Evolutionary conservation across 176 grass and related monocot genomes (phyloP), one percentile per base, ranked within the genome.

Genomic region (Triticum timopheevii): DNA sequence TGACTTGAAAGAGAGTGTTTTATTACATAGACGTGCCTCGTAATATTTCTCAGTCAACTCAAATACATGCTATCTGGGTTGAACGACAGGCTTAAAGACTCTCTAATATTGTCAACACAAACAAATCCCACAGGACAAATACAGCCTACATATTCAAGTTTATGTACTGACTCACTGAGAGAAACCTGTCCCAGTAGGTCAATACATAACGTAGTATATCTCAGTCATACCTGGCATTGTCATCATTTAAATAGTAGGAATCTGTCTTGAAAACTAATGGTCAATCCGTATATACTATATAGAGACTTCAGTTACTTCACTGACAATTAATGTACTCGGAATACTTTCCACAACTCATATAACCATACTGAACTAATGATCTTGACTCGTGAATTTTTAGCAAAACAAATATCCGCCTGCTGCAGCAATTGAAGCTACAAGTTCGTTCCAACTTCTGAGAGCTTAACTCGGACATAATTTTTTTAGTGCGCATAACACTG

Each of bases 381-480:
- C 16, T 54, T 69, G 9, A 76, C 7, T 73, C 74, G n/a, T 69
- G 81, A 54, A 54, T 54, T 54, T 54, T 54, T 19, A 65, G 19
- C 36, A 65, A 40, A 7, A 71, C 2, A 13, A 12, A 22, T 30
- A 42, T 47, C 33, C 30, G 20, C 9, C 42, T 49, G 35, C 80
- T 83, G 36, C 73, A 81, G 47, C 44, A 49, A 58, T 35, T 6
- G 28, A 39, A 86, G 49, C 7, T 80, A 15, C 15, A 42, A 73
- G 84, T 65, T 83, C 13, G 73, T 61, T 87, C n/a, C 42, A 8
- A 72, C 22, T 47, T 58, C 62, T 69, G 44, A 77, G 39, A 78
- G 30, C 40, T 61, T 56, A 63, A 47, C 8, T 70, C n/a, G 17
- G 16, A 78, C 82, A 67, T 10, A 38, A 15, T 50, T 61, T 9